Evolutionary conservation across 495 filamentous ascomycete genomes (phyloP).

Genomic region (Aspergillus coremiiformis): DNA sequence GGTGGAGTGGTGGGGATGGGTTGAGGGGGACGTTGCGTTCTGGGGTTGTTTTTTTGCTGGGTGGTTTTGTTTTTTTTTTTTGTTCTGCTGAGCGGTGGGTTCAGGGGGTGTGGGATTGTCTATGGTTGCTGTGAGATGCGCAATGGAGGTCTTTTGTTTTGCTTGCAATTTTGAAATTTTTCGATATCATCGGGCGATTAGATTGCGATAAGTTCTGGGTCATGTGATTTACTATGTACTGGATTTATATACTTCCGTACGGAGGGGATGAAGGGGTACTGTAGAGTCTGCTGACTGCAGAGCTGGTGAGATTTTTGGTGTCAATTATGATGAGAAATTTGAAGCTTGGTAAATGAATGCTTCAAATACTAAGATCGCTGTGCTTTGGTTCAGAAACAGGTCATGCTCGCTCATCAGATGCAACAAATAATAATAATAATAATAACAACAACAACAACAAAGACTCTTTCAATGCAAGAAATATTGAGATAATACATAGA

Average conservation of each 20-base stretch:
- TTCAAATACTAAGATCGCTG: no score
- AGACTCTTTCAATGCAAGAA: neutral
- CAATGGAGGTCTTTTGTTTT: neutral
- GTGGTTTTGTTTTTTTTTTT: neutral
- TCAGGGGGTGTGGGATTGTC: neutral
- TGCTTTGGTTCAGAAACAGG: neutral
- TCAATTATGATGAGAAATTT: neutral
- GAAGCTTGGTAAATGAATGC: neutral
- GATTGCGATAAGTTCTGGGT: conserved; percentile 17
- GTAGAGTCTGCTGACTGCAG: neutral
- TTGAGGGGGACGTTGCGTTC: no score
- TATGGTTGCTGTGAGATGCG: neutral
- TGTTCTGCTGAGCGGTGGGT: neutral
- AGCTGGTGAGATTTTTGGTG: neutral
- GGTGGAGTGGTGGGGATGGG: no score
- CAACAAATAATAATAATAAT: neutral
- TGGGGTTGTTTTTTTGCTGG: no score
- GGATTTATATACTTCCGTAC: no score
- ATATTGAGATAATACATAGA: neutral
- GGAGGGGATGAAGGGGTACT: no score
- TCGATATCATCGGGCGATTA: conserved; percentile 13
- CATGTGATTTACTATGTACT: conserved; percentile 10
- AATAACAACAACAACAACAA: neutral
- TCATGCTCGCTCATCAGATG: neutral
- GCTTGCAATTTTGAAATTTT: conserved; percentile 7